phyloP scores from a whole-genome alignment of 2,329 filamentous ascomycete species.

The Teratosphaeriaceae sp. region DNA sequence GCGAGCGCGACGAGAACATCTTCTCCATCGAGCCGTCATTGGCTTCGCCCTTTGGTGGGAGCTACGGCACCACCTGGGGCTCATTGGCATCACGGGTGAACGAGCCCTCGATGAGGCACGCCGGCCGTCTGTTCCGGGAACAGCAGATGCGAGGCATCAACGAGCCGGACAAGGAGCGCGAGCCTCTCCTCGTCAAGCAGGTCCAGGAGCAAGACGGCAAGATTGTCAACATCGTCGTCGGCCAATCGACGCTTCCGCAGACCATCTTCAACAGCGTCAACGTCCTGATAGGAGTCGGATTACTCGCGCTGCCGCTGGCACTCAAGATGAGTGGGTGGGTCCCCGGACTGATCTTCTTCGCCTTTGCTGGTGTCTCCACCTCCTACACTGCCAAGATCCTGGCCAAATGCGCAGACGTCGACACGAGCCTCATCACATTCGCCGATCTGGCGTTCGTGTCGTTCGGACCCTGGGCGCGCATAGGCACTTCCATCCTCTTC shows the following conservation, averaged over 20 bases:
- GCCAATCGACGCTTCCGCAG: slow-evolving; percentile 91
- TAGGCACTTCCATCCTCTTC: slow-evolving; percentile 80
- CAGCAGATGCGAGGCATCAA: slow-evolving; percentile 38
- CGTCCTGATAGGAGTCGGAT: slow-evolving; percentile 80
- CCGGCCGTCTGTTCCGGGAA: slow-evolving; percentile 44
- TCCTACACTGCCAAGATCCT: slow-evolving; percentile 80
- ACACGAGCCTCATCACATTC: slow-evolving; percentile 83
- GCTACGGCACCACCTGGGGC: slow-evolving; percentile 59
- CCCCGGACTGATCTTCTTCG: slow-evolving; percentile 67
- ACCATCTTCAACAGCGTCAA: slow-evolving; percentile 97
- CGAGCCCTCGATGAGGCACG: slow-evolving; percentile 50
- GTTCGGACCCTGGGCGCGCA: slow-evolving; percentile 73
- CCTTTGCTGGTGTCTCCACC: slow-evolving; percentile 68
- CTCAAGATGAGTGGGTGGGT: slow-evolving; percentile 86
- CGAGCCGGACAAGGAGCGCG: slow-evolving; percentile 43
- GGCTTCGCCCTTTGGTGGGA: slow-evolving; percentile 63
- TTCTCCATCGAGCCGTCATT: slow-evolving; percentile 49
- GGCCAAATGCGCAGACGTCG: slow-evolving; percentile 81
- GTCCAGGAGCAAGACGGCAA: slow-evolving; percentile 79
- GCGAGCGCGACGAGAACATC: slow-evolving; percentile 35
- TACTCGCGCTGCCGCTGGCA: slow-evolving; percentile 82
- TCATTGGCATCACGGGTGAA: slow-evolving; percentile 52
- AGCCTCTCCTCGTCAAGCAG: slow-evolving; percentile 80
- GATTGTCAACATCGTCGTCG: slow-evolving; percentile 75
- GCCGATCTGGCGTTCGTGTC: slow-evolving; percentile 89